Evolutionary conservation across 345 rosid species (phyloP).

Genomic region (Microthlaspi erraticum): DNA sequence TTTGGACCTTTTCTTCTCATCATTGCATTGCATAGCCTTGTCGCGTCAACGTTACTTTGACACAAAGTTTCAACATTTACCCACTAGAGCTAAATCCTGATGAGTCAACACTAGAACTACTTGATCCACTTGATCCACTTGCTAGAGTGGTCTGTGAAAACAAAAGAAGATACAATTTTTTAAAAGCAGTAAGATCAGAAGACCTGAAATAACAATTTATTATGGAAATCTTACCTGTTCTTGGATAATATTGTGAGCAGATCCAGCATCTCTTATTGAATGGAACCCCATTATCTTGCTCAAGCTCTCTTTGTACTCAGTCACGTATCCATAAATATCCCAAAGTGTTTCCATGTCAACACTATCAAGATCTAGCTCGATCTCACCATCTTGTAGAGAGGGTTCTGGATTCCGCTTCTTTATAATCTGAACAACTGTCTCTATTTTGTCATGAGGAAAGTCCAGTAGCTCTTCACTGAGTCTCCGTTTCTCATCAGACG

Average conservation of each 20-base stretch:
- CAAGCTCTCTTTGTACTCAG: slow-evolving; percentile 54
- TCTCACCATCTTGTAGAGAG: slow-evolving; percentile 81
- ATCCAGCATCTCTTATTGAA: slow-evolving; percentile 50
- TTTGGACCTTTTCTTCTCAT: slow-evolving; percentile 34
- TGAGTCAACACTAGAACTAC: slow-evolving; percentile 44
- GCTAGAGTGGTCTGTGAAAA: slow-evolving; percentile 24
- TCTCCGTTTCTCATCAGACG: slow-evolving; percentile 79
- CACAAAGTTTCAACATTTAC: slow-evolving; percentile 34
- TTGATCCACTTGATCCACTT: slow-evolving; percentile 50
- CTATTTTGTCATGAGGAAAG: slow-evolving; percentile 82
- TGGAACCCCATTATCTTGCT: slow-evolving; percentile 51
- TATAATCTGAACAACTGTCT: slow-evolving; percentile 76
- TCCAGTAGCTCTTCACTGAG: slow-evolving; percentile 69
- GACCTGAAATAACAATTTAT: slow-evolving; percentile 26
- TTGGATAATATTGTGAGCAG: slow-evolving; percentile 42
- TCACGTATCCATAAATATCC: slow-evolving; percentile 80
- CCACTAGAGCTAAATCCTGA: slow-evolving; percentile 46
- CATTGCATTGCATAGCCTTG: slow-evolving; percentile 69
- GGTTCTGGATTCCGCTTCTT: slow-evolving; percentile 77
- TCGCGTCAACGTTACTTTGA: slow-evolving; percentile 59
- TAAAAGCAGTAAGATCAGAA: slow-evolving; percentile 16
- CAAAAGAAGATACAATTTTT: slow-evolving; percentile 30
- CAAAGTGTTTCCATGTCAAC: slow-evolving; percentile 82
- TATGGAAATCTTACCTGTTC: slow-evolving; percentile 43
- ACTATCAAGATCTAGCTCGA: slow-evolving; percentile 87